Evolutionary conservation across 441 rosid genomes (phyloP).

Genomic region (Syzygium malaccense): DNA sequence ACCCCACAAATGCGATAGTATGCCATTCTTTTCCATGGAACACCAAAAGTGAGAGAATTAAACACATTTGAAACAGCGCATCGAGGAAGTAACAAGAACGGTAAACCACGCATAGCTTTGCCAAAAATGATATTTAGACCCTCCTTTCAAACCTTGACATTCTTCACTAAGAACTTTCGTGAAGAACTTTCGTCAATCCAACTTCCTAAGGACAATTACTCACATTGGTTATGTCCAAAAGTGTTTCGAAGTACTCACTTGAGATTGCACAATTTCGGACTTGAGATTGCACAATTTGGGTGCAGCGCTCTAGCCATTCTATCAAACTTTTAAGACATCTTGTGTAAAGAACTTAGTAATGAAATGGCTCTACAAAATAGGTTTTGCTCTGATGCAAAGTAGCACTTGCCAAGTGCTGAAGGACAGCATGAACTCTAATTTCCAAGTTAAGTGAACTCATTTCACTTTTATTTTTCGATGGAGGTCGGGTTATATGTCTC

Average conservation of each 20-base stretch:
- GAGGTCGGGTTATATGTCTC: neutral
- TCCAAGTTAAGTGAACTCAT: neutral
- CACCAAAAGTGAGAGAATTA: neutral
- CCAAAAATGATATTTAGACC: neutral
- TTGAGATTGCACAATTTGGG: neutral
- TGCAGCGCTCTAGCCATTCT: neutral
- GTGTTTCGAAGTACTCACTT: neutral
- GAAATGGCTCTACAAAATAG: neutral
- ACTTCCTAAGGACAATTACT: neutral
- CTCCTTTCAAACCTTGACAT: neutral
- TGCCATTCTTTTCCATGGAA: constrained; percentile 34
- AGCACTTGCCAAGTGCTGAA: neutral
- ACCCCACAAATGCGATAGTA: constrained; percentile 49
- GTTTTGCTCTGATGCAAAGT: neutral
- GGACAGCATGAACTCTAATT: neutral
- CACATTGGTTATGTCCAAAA: rapidly evolving
- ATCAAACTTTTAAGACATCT: neutral
- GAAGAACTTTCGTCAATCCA: neutral
- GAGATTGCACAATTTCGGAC: too few species aligned
- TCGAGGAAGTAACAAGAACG: neutral
- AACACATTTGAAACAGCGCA: neutral
- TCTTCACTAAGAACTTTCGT: neutral
- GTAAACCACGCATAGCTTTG: neutral
- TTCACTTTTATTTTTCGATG: neutral
- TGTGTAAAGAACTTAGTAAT: neutral